Conservation (phyloP, 495 filamentous ascomycete species). For the Halenospora varia region DNA sequence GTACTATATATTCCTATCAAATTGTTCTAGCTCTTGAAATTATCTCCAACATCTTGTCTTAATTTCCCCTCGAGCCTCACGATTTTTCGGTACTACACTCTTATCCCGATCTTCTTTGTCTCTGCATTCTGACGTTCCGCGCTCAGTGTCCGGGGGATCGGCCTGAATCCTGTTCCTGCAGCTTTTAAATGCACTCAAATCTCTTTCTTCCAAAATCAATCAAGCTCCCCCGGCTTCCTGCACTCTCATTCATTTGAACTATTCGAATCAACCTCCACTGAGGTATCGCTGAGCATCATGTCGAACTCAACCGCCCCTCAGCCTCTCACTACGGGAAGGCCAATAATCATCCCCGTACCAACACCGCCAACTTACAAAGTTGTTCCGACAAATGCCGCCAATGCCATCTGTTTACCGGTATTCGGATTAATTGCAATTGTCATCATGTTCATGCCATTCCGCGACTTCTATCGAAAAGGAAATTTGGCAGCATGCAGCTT, state of each 20-base stretch:
- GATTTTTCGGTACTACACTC: not conserved
- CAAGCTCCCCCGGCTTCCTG: not conserved
- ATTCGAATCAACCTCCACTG: not conserved
- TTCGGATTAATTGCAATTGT: conserved; percentile 11
- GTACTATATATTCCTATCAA: not conserved
- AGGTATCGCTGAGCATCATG: not conserved
- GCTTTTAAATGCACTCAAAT: not conserved
- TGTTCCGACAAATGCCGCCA: not conserved
- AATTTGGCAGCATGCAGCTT: conserved; percentile 34
- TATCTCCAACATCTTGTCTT: not conserved
- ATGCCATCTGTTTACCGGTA: conserved; percentile 22
- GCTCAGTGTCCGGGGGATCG: not conserved
- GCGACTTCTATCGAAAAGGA: conserved; percentile 16
- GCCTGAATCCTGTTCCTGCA: not conserved
- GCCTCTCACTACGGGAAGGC: not conserved
- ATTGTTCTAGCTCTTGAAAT: not conserved
- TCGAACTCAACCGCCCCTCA: not conserved
- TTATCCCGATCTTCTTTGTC: not conserved
- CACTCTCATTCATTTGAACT: not conserved
- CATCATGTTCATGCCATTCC: conserved; percentile 16
- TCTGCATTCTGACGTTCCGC: not conserved
- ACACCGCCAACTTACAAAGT: not conserved
- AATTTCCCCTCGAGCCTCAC: not conserved
- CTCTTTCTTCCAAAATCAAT: not conserved
- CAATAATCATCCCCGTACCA: not conserved